Evolutionary conservation across 179 eudicot genomes (phyloP).

Genomic region (Beta macrorhiza): DNA sequence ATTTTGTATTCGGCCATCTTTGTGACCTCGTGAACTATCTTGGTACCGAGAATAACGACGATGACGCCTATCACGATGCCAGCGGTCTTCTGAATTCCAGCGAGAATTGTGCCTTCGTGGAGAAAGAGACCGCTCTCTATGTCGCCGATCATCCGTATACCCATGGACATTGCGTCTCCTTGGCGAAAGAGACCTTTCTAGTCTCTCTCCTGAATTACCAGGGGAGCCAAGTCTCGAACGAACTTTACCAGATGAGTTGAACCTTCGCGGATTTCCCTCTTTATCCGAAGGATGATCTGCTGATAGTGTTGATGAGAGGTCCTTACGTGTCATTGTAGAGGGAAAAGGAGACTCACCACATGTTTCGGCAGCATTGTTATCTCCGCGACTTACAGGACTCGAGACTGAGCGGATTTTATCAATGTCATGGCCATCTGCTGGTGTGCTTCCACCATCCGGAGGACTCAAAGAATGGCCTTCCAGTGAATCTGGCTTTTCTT

Average conservation of each 20-base stretch:
- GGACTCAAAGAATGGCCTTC: conserved; percentile 37
- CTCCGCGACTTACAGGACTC: conserved; percentile 27
- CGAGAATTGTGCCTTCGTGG: conserved; percentile 33
- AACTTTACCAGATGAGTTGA: conserved; percentile 27
- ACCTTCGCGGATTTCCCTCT: conserved; percentile 21
- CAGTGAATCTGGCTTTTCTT: conserved; percentile 30
- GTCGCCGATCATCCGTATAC: conserved; percentile 27
- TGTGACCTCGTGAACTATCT: conserved; percentile 31
- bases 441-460: conserved; percentile 32
- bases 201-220: conserved; percentile 32
- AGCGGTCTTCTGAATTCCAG: conserved; percentile 34
- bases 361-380: conserved; percentile 30
- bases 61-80: conserved; percentile 33
- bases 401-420: conserved; percentile 28
- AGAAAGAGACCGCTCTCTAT: conserved; percentile 36
- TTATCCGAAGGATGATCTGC: conserved; percentile 27
- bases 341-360: conserved; percentile 28
- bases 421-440: conserved; percentile 22
- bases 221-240: conserved; percentile 27
- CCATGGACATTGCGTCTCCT: conserved; percentile 31
- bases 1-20: conserved; percentile 32
- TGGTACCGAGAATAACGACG: conserved; percentile 32
- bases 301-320: conserved; percentile 23
- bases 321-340: conserved; percentile 25
- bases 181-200: conserved; percentile 37